Evolutionary conservation across 305 asterid species (phyloP), one percentile per base, ranked within the genome.

Genomic region (Rubia peregrina): DNA sequence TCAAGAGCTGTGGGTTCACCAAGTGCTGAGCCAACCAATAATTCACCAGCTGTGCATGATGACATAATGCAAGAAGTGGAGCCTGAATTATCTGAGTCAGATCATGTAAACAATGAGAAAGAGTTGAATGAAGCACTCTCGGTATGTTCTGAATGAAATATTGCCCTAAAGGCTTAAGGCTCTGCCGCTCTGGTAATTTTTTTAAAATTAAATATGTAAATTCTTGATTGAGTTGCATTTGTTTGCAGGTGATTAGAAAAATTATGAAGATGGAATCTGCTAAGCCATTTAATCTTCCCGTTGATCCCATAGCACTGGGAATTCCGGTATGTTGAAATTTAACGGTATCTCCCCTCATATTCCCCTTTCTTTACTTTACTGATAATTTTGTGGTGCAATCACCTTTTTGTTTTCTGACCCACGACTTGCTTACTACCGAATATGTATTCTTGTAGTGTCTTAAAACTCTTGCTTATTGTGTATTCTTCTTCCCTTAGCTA

Each of bases 261-360:
- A 74, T 85, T 42, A 93, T 90, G 97, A 86, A 90, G 83, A 85
- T 85, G 89, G 90, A 89, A 71, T 94, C 89, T 69, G 97, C 97
- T 69, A 86, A 80, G 72, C 91, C 95, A 68, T 90, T 90, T 72
- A 90, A 89, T 78, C 61, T 62, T 68, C 97, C 97, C 14, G 96
- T 90, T 48, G 84, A 90, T 77, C 96, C 97, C 73, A 70, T 87
- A 77, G 85, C 93, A 68, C 85, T 87, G 65, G 97, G 94, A 44
- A 86, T 90, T 80, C 97, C 97, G 17, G 90, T 91, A 82, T 17
- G 46, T 73, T 56, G 64, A 59, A 59, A 8, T 66, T 19, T 17
- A 16, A 30, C 46, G 2, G 9, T 55, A 40, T 43, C 46, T 41
- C 71, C 24, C 17, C 40, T 6, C 12, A 4, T 4, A 19, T 60